Conservation (phyloP, 1,284 basidiomycete species). For the Boletus nobilissimus region DNA sequence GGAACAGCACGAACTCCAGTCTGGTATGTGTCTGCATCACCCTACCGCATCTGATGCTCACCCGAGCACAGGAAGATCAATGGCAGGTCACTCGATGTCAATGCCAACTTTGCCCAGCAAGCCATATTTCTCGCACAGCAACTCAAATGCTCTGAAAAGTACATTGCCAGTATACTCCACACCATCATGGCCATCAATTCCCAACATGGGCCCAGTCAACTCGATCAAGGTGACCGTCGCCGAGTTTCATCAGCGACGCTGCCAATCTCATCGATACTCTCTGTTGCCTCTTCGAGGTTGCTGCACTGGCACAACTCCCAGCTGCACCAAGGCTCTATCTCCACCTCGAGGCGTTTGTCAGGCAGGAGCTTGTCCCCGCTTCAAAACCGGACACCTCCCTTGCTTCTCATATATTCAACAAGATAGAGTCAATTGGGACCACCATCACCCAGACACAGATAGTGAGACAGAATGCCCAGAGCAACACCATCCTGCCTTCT, state of each 20-base stretch:
- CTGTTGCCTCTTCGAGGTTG: conserved; percentile 60
- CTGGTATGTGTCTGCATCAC: conserved; percentile 58
- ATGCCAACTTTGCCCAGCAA: conserved; percentile 79
- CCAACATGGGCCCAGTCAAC: conserved; percentile 65
- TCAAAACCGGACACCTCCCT: conserved; percentile 51
- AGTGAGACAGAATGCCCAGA: conserved; percentile 70
- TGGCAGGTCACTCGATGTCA: conserved; percentile 71
- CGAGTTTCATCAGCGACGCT: conserved; percentile 73
- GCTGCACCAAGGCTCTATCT: conserved; percentile 57
- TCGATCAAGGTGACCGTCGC: conserved; percentile 72
- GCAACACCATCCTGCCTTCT: conserved; percentile 64
- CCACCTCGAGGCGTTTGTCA: conserved; percentile 64
- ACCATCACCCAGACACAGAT: conserved; percentile 63
- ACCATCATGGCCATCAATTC: conserved; percentile 68
- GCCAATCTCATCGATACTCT: conserved; percentile 74
- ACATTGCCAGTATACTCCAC: conserved; percentile 76
- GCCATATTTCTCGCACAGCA: conserved; percentile 79
- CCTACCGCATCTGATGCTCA: conserved; percentile 22
- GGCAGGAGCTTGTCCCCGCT: conserved; percentile 60
- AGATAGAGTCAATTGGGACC: conserved; percentile 67
- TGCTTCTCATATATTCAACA: conserved; percentile 66
- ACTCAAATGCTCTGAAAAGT: conserved; percentile 80
- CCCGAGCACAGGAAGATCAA: conserved; percentile 65
- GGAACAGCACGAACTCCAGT: conserved; percentile 78
- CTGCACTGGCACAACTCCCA: conserved; percentile 51